Base-by-base conservation (phyloP, 2,329 filamentous ascomycete species). In the Sporothrix mexicana region DNA sequence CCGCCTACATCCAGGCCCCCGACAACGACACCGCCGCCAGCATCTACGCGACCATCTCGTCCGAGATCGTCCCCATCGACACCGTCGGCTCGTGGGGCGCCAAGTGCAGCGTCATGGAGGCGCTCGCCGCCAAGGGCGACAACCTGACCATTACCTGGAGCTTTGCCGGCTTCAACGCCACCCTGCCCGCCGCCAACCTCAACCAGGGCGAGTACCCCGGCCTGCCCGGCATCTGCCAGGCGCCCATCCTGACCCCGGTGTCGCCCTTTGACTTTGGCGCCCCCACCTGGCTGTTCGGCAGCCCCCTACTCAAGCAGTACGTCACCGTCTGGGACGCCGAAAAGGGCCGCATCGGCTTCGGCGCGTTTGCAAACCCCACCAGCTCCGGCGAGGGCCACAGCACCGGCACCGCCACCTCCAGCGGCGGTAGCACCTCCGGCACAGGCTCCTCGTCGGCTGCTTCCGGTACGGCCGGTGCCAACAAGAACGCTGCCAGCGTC, bases 271-370 rank as follows among this genome's bases (percentile, higher is more conserved):
- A 71, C 0, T 74, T 76, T 0, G 66, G 74, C 1, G 75, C 74
- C 0, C 70, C 74, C 1, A 61, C 78, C 3, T 81, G 79, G 79
- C 72, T 79, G 5, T 57, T 80, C 6, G 80, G 80, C 2, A 79
- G 78, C 1, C 79, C 79, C 4, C 74, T 81, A 3, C 72, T 81
- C 66, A 81, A 81, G 76, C 70, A 76, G 2, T 80, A 80, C 70
- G 80, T 81, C 68, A 81, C 79, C 9, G 77, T 78, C 3, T 81
- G 79, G 79, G 77, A 81, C 69, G 79, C 79, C 3, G 66, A 77
- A 36, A 77, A 77, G 49, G 61, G 77, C 62, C 71, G 77, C 66
- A 72, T 81, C 23, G 79, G 79, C 5, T 79, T 72, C 17, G 66
- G 62, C 12, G 9, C n/a, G 10, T 17, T 64, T 13, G 23, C 17